Evolutionary conservation across 106 monocot species (phyloP).

Genomic region (Narthecium ossifragum): DNA sequence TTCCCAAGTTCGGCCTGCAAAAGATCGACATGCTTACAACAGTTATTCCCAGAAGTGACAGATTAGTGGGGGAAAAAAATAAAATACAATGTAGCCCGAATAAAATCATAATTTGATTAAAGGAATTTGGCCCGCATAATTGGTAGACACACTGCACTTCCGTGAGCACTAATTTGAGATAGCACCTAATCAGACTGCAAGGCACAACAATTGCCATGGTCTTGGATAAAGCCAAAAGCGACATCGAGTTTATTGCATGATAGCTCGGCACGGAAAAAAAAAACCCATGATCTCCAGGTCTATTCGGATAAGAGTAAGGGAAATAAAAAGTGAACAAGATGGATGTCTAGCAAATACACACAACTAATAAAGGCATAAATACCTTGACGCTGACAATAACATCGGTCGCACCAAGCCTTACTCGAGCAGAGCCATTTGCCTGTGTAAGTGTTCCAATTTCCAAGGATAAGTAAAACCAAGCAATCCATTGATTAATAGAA

Average conservation of each 20-base stretch:
- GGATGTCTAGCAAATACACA: not conserved
- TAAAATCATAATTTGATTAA: not conserved
- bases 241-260: not conserved
- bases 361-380: not conserved
- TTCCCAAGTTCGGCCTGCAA: slow-evolving; percentile 85
- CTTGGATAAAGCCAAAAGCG: not conserved
- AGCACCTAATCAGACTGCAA: not conserved
- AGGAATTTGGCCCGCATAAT: not conserved
- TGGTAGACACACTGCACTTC: not conserved
- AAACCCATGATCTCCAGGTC: not conserved
- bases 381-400: slow-evolving; percentile 93
- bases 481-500: not conserved
- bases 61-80: too few species aligned
- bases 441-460: slow-evolving; percentile 11
- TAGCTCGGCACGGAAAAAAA: not conserved
- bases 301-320: not conserved
- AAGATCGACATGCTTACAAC: too few species aligned
- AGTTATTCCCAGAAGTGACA: too few species aligned
- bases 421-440: slow-evolving; percentile 86
- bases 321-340: not conserved
- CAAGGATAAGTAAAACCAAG: too few species aligned
- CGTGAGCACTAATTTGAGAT: not conserved
- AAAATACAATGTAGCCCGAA: too few species aligned
- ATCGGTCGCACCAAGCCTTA: slow-evolving; percentile 77
- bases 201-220: not conserved